These are phyloP conservation scores for Salix suchowensis DNA, from an alignment of 345 rosid species.

Conservation along the genomic window DNA sequence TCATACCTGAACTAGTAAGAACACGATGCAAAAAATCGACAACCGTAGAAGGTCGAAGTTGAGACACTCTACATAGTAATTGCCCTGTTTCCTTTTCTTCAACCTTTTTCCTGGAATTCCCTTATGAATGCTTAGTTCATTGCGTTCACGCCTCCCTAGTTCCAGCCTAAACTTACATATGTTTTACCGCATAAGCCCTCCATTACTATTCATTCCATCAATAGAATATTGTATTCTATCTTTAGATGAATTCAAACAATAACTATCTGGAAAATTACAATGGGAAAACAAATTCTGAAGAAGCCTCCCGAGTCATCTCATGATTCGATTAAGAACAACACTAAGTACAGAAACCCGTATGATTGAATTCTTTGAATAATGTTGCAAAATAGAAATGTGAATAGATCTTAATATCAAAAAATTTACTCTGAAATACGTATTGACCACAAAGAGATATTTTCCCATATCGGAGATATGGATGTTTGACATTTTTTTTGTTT, in stretches of 20 bases:
- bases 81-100: constrained; percentile 1
- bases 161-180: not conserved
- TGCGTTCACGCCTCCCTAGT: not conserved
- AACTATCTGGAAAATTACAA: not conserved
- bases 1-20: constrained; percentile 18
- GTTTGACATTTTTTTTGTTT: too few relatives aligned
- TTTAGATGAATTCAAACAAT: not conserved
- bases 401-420: too few relatives aligned
- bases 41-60: constrained; percentile 4
- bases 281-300: not conserved
- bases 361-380: not conserved
- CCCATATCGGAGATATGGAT: too few relatives aligned
- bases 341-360: not conserved
- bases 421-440: too few relatives aligned
- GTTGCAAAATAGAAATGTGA: too few relatives aligned
- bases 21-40: not conserved
- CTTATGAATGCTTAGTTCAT: not conserved
- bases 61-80: not conserved
- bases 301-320: not conserved
- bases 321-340: not conserved
- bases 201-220: not conserved
- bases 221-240: not conserved
- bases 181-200: not conserved
- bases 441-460: too few relatives aligned
- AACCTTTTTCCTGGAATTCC: not conserved